Evolutionary conservation across 2,329 filamentous ascomycete genomes (phyloP).

Genomic region (Parafenestella ontariensis): DNA sequence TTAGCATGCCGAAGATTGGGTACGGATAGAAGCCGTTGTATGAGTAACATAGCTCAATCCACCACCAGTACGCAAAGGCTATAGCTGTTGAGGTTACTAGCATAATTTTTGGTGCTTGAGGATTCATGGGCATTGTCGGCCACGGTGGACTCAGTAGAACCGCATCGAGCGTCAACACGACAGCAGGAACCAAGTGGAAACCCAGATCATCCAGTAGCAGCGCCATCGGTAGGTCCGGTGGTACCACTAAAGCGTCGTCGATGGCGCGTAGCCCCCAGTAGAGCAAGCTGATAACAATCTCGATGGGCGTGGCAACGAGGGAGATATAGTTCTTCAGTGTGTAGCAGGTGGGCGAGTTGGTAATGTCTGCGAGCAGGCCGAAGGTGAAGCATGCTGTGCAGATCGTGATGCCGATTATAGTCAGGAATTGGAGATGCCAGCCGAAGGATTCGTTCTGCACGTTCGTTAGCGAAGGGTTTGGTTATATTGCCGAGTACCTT

Average conservation of each 20-base stretch:
- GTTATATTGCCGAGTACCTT: neutral
- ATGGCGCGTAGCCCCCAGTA: slow-evolving; percentile 73
- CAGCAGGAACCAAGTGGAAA: slow-evolving; percentile 63
- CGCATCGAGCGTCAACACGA: slow-evolving; percentile 70
- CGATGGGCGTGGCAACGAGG: slow-evolving; percentile 71
- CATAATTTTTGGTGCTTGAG: slow-evolving; percentile 60
- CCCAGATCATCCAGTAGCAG: slow-evolving; percentile 59
- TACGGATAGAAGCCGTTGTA: slow-evolving; percentile 82
- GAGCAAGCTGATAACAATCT: slow-evolving; percentile 72
- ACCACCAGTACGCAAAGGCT: slow-evolving; percentile 75
- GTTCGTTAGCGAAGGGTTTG: slow-evolving; percentile 11
- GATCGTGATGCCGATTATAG: slow-evolving; percentile 72
- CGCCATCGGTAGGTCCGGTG: slow-evolving; percentile 46
- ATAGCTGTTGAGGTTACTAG: slow-evolving; percentile 65
- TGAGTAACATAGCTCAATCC: slow-evolving; percentile 75
- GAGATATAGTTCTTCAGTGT: slow-evolving; percentile 71
- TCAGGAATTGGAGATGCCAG: slow-evolving; percentile 75
- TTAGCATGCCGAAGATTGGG: slow-evolving; percentile 77
- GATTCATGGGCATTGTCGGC: slow-evolving; percentile 59
- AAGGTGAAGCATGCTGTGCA: slow-evolving; percentile 67
- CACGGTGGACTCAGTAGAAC: slow-evolving; percentile 76
- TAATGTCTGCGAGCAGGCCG: slow-evolving; percentile 69
- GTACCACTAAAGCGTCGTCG: slow-evolving; percentile 62
- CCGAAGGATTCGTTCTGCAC: slow-evolving; percentile 65
- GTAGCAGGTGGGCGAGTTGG: slow-evolving; percentile 64